A percentile compares a stretch with the other conserved stretches of the same genome.
These are phyloP conservation scores for Fusarium falciforme DNA, from an alignment of 2,329 filamentous ascomycete species.

Conservation along the genomic window DNA sequence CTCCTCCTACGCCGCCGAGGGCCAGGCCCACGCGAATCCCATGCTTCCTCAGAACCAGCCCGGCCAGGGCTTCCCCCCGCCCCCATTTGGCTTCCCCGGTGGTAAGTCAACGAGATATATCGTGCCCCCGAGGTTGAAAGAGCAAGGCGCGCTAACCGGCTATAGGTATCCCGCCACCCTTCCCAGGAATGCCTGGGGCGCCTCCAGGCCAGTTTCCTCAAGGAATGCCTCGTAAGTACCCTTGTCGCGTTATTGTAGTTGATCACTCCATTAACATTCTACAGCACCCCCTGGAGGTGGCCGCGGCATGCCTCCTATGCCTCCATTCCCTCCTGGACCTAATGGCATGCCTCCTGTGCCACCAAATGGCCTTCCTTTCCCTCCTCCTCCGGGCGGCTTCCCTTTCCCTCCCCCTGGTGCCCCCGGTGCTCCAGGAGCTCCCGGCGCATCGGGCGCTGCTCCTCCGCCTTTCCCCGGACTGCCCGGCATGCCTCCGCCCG, in stretches of 20 bases:
- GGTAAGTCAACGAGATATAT: conserved; percentile 48
- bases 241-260: neutral
- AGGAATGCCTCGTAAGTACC: conserved; percentile 64
- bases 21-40: conserved; percentile 86
- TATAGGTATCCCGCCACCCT: conserved; percentile 67
- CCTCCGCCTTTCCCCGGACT: conserved; percentile 49
- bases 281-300: conserved; percentile 63
- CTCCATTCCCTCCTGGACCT: conserved; percentile 56
- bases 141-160: conserved; percentile 39
- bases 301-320: conserved; percentile 60
- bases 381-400: conserved; percentile 41
- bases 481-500: conserved; percentile 53
- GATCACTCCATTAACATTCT: conserved; percentile 19
- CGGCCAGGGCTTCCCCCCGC: conserved; percentile 61
- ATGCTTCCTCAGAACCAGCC: conserved; percentile 80
- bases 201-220: conserved; percentile 55
- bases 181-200: conserved; percentile 62
- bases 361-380: conserved; percentile 54
- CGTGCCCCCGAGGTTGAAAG: conserved; percentile 37
- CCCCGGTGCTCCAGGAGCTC: conserved; percentile 41
- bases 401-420: conserved; percentile 54
- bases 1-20: conserved; percentile 92
- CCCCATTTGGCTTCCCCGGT: conserved; percentile 73
- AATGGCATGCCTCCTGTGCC: conserved; percentile 58
- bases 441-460: conserved; percentile 42